Percentiles rank a stretch among this genome's conserved stretches.
These are phyloP conservation scores for Solanum corneliomulleri DNA, from an alignment of 257 asterid genomes.

Conservation along the genomic window DNA sequence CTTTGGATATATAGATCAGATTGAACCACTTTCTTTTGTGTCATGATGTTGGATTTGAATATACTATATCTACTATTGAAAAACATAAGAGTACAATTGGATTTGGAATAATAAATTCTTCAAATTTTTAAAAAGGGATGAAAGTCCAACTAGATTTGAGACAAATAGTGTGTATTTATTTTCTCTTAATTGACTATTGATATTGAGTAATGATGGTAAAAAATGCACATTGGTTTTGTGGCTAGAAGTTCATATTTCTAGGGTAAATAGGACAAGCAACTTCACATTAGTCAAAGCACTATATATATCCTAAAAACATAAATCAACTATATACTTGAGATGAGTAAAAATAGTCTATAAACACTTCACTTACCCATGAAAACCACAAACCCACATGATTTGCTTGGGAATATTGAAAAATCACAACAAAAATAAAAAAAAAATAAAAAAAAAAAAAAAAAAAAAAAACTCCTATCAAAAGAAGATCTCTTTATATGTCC, in stretches of 20 bases:
- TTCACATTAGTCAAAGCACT: constrained; percentile 15
- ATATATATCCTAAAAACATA: constrained; percentile 2
- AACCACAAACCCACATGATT: constrained; percentile 29
- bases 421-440: too few relatives aligned
- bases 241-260: background rate
- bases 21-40: constrained; percentile 8
- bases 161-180: background rate
- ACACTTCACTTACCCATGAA: constrained; percentile 22
- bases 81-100: background rate
- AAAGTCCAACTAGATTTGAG: background rate
- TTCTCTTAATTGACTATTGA: background rate
- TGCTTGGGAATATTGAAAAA: constrained; percentile 50
- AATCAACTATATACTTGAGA: constrained; percentile 5
- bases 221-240: constrained; percentile 4
- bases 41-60: constrained; percentile 9
- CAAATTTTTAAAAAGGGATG: background rate
- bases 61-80: background rate
- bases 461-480: constrained; percentile 18
- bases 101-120: background rate
- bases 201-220: background rate
- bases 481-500: constrained; percentile 8
- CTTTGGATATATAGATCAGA: background rate
- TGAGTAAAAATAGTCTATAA: constrained; percentile 4
- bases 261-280: constrained; percentile 7
- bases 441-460: background rate